These are phyloP conservation scores for Omphalotus olearius DNA, from an alignment of 1,284 basidiomycete species.

Conservation along the genomic window DNA sequence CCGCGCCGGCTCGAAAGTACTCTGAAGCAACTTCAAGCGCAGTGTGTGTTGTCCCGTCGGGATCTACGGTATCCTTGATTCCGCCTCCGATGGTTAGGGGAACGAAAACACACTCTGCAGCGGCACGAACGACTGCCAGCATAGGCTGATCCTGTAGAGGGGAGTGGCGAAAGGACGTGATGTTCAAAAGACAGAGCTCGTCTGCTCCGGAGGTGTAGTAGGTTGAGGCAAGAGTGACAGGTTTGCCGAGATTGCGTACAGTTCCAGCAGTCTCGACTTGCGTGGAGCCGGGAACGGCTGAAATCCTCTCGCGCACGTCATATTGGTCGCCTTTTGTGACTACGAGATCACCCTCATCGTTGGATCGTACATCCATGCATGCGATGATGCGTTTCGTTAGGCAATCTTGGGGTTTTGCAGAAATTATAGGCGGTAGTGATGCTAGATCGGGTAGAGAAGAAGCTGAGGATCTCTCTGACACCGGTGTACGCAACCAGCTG, in stretches of 20 bases:
- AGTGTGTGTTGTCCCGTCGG: conserved; percentile 83
- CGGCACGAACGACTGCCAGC: conserved; percentile 90
- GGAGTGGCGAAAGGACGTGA: conserved; percentile 97
- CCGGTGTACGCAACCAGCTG: conserved; percentile 75
- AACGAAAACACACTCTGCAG: conserved; percentile 91
- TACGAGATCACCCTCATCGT: conserved; percentile 95
- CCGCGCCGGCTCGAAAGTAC: conserved; percentile 97
- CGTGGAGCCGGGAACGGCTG: conserved; percentile 17
- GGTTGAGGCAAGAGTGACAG: conserved; percentile 84
- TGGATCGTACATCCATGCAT: conserved; percentile 96
- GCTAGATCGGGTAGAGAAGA: conserved; percentile 20
- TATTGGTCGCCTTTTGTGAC: conserved; percentile 99
- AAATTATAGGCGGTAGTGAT: conserved; percentile 24
- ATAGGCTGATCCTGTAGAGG: conserved; percentile 97
- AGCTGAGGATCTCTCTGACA: conserved; percentile 31
- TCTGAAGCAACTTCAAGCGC: conserved; percentile 94
- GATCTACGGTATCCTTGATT: conserved; percentile 95
- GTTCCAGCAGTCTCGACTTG: conserved; percentile 56
- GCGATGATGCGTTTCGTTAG: conserved; percentile 95
- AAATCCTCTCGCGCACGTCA: conserved; percentile 86
- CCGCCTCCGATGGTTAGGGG: conserved; percentile 99
- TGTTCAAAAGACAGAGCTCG: conserved; percentile 97
- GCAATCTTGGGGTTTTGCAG: conserved; percentile 48
- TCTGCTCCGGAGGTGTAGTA: conserved; percentile 94
- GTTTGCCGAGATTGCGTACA: conserved; percentile 97